A percentile compares a stretch with the other conserved stretches of the same genome.
These are phyloP conservation scores for Populus euphratica DNA, from an alignment of 345 rosid genomes.

Conservation along the genomic window DNA sequence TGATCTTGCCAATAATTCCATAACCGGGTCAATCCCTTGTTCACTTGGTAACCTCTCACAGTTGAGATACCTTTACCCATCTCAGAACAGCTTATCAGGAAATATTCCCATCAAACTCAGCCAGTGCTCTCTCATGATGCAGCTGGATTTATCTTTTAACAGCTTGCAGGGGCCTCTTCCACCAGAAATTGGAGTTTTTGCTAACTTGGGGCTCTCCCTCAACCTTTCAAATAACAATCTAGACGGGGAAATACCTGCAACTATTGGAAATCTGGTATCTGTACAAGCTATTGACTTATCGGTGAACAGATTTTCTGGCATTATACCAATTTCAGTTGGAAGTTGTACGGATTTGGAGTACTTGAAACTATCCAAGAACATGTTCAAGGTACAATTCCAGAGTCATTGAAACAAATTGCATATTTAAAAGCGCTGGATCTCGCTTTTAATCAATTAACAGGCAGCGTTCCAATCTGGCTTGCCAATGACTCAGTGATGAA, in stretches of 20 bases:
- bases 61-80: slow-evolving; percentile 15
- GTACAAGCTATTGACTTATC: slow-evolving; percentile 15
- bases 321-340: slow-evolving; percentile 6
- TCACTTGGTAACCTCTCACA: slow-evolving; percentile 16
- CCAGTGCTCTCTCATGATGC: slow-evolving; percentile 4
- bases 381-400: slow-evolving; percentile 14
- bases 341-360: slow-evolving; percentile 9
- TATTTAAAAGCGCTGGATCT: slow-evolving; percentile 12
- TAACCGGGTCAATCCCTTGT: slow-evolving; percentile 15
- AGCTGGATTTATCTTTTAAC: slow-evolving; percentile 16
- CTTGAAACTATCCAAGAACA: slow-evolving; percentile 11
- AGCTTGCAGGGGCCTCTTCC: slow-evolving; percentile 9
- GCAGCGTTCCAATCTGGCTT: slow-evolving; percentile 13
- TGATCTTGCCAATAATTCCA: slow-evolving; percentile 10
- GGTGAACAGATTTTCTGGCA: slow-evolving; percentile 4
- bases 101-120: slow-evolving; percentile 10
- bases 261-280: slow-evolving; percentile 8
- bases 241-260: slow-evolving; percentile 14
- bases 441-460: slow-evolving; percentile 11
- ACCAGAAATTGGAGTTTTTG: background rate
- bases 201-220: slow-evolving; percentile 11
- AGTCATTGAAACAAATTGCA: slow-evolving; percentile 1
- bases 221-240: slow-evolving; percentile 19
- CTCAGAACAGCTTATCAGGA: slow-evolving; percentile 8
- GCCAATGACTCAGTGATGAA: background rate